These are phyloP conservation scores for Daldinia grandis DNA, from an alignment of 495 filamentous ascomycete species.

Conservation along the genomic window DNA sequence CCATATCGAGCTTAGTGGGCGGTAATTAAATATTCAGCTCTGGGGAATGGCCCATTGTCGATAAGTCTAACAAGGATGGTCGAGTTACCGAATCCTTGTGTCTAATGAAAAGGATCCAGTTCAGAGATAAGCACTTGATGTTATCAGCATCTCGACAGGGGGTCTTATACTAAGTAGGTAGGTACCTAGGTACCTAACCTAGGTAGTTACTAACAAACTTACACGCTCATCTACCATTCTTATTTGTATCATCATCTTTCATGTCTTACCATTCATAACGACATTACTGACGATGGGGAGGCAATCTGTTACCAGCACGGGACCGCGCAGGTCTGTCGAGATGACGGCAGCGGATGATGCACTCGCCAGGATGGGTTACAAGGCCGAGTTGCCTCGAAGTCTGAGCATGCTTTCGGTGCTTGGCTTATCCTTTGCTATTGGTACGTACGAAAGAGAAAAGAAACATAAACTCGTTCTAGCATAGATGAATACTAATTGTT, in stretches of 20 bases:
- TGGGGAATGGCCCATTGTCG: constrained; percentile 9
- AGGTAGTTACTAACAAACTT: no score
- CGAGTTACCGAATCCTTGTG: constrained; percentile 1
- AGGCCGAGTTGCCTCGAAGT: constrained; percentile 68
- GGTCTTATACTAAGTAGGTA: no score
- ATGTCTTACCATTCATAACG: constrained; percentile 3
- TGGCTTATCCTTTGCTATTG: constrained; percentile 58
- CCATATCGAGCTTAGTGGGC: constrained; percentile 27
- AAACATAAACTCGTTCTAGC: not conserved
- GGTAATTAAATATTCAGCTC: constrained; percentile 22
- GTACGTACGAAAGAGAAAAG: constrained; percentile 9
- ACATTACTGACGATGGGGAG: constrained; percentile 19
- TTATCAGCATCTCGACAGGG: constrained; percentile 31
- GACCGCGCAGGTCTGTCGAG: constrained; percentile 29
- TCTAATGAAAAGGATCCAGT: constrained; percentile 18
- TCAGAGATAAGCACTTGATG: constrained; percentile 26
- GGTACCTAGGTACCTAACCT: no score
- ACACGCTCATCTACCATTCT: not conserved
- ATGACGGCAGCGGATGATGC: constrained; percentile 54
- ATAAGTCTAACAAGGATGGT: constrained; percentile 26
- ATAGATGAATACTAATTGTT: constrained; percentile 35
- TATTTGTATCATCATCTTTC: not conserved
- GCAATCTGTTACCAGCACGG: constrained; percentile 26
- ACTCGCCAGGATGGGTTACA: constrained; percentile 72
- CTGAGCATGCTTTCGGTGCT: constrained; percentile 73